A percentile compares a stretch with the other conserved stretches of the same genome.
Evolutionary conservation across 2,329 filamentous ascomycete genomes (phyloP).

Genomic region (Alternaria postmessia): DNA sequence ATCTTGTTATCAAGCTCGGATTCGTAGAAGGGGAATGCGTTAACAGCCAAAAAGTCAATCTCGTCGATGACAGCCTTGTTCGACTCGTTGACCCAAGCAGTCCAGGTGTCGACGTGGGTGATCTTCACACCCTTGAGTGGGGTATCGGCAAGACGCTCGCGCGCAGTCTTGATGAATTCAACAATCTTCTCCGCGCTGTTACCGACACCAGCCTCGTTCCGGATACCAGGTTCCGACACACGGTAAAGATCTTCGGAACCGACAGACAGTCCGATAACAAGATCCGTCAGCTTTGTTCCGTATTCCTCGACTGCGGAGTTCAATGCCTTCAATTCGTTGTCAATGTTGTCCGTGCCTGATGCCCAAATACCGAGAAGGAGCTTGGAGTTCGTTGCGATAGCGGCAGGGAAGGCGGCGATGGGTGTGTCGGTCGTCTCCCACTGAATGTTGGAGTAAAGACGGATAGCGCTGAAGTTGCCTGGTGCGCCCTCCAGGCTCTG

Average conservation of each 20-base stretch:
- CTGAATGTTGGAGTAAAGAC: constrained; percentile 78
- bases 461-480: constrained; percentile 71
- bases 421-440: constrained; percentile 68
- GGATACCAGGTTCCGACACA: constrained; percentile 69
- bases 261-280: constrained; percentile 48
- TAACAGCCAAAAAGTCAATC: constrained; percentile 49
- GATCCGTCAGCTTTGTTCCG: constrained; percentile 61
- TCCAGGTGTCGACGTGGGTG: constrained; percentile 52
- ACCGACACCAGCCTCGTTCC: constrained; percentile 69
- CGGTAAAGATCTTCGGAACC: constrained; percentile 69
- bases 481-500: constrained; percentile 69
- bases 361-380: constrained; percentile 51
- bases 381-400: constrained; percentile 46
- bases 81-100: constrained; percentile 45
- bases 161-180: constrained; percentile 60
- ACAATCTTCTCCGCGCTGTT: constrained; percentile 68
- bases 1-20: constrained; percentile 42
- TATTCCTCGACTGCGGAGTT: constrained; percentile 42
- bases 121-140: constrained; percentile 61
- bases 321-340: constrained; percentile 47
- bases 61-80: constrained; percentile 48
- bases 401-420: constrained; percentile 60
- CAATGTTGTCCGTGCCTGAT: constrained; percentile 62
- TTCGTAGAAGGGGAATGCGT: constrained; percentile 52
- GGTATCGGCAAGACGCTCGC: constrained; percentile 66